Evolutionary conservation across 306 rosid genomes (phyloP).

Genomic region (Fragaria nilgerrensis): DNA sequence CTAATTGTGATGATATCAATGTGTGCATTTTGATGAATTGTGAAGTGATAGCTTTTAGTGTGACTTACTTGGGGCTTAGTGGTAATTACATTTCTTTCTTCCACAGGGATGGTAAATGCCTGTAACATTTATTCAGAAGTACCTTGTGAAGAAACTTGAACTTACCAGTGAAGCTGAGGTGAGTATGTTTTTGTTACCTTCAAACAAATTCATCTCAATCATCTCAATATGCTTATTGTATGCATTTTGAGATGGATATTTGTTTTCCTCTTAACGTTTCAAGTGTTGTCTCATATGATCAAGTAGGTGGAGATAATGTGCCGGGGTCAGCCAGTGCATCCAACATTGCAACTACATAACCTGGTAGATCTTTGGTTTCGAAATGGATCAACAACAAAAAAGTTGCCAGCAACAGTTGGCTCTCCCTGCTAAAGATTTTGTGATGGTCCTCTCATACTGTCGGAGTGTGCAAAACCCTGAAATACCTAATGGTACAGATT

Average conservation of each 20-base stretch:
- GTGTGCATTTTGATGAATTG: neutral
- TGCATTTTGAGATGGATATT: slow-evolving; percentile 1
- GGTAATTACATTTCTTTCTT: slow-evolving; percentile 16
- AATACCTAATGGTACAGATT: neutral
- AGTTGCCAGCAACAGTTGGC: slow-evolving; percentile 71
- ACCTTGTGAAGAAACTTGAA: slow-evolving; percentile 82
- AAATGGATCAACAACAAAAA: slow-evolving; percentile 65
- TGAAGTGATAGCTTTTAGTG: neutral
- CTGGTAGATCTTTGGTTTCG: slow-evolving; percentile 87
- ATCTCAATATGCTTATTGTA: neutral
- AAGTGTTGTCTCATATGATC: slow-evolving; percentile 1
- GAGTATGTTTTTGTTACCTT: slow-evolving; percentile 34
- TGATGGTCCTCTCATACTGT: slow-evolving; percentile 86
- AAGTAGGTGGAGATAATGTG: slow-evolving; percentile 82
- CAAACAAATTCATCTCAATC: neutral
- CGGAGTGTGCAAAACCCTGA: slow-evolving; percentile 46
- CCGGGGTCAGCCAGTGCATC: slow-evolving; percentile 74
- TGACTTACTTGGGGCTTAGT: neutral
- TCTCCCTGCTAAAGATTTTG: slow-evolving; percentile 96
- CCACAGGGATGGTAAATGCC: slow-evolving; percentile 87
- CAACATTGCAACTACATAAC: slow-evolving; percentile 63
- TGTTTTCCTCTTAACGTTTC: slow-evolving; percentile 1
- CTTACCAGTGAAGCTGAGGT: slow-evolving; percentile 82
- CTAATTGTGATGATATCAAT: neutral
- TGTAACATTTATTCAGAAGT: slow-evolving; percentile 81